These are phyloP conservation scores for Penicillium sp. DNA, from an alignment of 2,329 filamentous ascomycete genomes.

Conservation along the genomic window DNA sequence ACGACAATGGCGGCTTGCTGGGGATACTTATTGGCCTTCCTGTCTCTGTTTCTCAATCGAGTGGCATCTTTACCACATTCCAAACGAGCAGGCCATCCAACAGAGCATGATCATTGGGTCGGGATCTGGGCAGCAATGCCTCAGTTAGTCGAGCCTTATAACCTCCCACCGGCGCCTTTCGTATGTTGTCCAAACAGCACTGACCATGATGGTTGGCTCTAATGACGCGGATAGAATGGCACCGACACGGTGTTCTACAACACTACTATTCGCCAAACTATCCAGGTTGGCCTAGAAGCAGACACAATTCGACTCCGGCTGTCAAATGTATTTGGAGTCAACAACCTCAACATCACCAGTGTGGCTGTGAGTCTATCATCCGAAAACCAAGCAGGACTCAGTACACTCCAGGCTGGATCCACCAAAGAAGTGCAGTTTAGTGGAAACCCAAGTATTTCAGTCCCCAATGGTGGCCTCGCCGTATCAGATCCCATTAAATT, in stretches of 20 bases:
- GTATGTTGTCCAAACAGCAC: conserved; percentile 27
- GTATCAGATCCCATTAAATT: conserved; percentile 67
- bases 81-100: neutral
- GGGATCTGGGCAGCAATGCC: conserved; percentile 9
- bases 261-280: conserved; percentile 68
- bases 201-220: conserved; percentile 2
- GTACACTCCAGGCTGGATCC: conserved; percentile 57
- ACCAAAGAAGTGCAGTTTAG: conserved; percentile 63
- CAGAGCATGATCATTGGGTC: neutral
- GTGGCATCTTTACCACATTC: neutral
- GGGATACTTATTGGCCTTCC: neutral
- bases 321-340: conserved; percentile 68
- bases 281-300: conserved; percentile 63
- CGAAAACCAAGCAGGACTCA: conserved; percentile 48
- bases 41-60: neutral
- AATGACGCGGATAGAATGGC: conserved; percentile 49
- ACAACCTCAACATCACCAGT: conserved; percentile 63
- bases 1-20: neutral
- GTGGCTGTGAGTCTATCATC: conserved; percentile 62
- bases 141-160: conserved; percentile 65
- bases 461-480: conserved; percentile 61
- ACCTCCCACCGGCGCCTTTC: conserved; percentile 65
- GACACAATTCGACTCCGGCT: conserved; percentile 64
- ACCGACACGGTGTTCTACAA: conserved; percentile 61
- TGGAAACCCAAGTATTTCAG: conserved; percentile 54